Conservation (phyloP, 2,329 filamentous ascomycete genomes). For the Diplodia corticola region DNA sequence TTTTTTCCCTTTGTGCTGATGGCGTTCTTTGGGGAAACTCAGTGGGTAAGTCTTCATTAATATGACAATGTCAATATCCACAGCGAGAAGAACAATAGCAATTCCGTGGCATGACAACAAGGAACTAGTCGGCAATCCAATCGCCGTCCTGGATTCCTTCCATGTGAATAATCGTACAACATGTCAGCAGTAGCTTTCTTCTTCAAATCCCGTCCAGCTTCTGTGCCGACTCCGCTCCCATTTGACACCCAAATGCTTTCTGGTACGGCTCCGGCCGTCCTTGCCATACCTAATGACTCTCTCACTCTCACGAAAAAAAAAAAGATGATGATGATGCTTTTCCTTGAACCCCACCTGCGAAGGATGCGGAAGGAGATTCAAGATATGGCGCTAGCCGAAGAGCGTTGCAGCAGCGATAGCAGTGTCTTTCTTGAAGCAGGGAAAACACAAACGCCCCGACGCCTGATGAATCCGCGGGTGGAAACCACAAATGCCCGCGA, state of each 20-base stretch:
- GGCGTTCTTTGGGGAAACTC: neutral
- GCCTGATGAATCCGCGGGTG: neutral
- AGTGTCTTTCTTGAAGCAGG: neutral
- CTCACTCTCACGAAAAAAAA: too few species aligned
- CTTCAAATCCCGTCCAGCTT: neutral
- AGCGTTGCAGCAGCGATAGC: neutral
- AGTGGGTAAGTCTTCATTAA: neutral
- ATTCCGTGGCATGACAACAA: neutral
- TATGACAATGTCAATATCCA: neutral
- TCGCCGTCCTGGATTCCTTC: neutral
- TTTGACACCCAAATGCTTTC: conserved; percentile 5
- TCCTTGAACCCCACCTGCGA: neutral
- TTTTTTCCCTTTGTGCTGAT: neutral
- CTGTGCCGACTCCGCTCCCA: neutral
- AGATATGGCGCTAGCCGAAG: neutral
- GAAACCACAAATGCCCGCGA: neutral
- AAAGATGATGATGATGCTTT: neutral
- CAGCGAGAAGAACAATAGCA: neutral
- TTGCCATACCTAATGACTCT: neutral
- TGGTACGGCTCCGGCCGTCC: neutral
- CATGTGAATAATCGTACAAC: conserved; percentile 12
- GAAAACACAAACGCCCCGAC: conserved; percentile 3
- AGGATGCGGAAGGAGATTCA: neutral
- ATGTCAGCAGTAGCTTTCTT: neutral
- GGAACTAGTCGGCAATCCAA: neutral